These are phyloP conservation scores for Globisporangium ultimum DNA, from an alignment of 352 stramenopile genomes.

Conservation along the genomic window DNA sequence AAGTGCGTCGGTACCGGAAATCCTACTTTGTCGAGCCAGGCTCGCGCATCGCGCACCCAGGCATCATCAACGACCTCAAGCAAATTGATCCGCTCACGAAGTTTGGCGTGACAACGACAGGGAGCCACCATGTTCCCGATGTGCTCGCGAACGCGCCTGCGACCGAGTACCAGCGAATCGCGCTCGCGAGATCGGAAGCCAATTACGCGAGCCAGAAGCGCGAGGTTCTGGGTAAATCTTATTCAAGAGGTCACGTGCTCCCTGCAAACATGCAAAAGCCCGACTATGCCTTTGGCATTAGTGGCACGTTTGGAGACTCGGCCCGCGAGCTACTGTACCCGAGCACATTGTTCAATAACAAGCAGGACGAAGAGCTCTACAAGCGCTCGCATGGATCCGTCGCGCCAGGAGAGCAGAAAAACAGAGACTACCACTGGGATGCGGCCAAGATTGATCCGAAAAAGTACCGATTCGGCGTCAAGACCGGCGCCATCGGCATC, in stretches of 20 bases:
- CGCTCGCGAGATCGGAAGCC: constrained; percentile 63
- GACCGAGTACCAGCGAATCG: constrained; percentile 67
- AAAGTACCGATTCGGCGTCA: constrained; percentile 70
- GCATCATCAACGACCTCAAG: constrained; percentile 79
- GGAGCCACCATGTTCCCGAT: constrained; percentile 66
- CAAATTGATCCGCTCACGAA: constrained; percentile 54
- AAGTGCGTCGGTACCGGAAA: constrained; percentile 74
- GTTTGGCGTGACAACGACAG: constrained; percentile 61
- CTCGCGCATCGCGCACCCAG: constrained; percentile 67
- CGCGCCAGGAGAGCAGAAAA: constrained; percentile 82
- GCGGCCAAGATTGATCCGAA: constrained; percentile 59
- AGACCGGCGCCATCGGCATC: constrained; percentile 29
- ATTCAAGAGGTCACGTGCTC: constrained; percentile 61
- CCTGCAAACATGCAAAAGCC: constrained; percentile 45
- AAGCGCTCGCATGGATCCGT: constrained; percentile 74
- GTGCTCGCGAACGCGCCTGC: constrained; percentile 38
- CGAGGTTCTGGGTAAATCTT: constrained; percentile 74
- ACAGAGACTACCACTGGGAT: constrained; percentile 81
- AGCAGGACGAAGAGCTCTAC: constrained; percentile 67
- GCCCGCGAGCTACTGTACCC: constrained; percentile 85
- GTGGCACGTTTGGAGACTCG: constrained; percentile 67
- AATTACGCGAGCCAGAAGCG: constrained; percentile 80
- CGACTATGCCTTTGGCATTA: constrained; percentile 68
- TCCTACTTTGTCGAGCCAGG: constrained; percentile 82
- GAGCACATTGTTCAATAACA: constrained; percentile 51